These are phyloP conservation scores for Hortiboletus campestris DNA, from an alignment of 768 basidiomycete species.

Conservation along the genomic window DNA sequence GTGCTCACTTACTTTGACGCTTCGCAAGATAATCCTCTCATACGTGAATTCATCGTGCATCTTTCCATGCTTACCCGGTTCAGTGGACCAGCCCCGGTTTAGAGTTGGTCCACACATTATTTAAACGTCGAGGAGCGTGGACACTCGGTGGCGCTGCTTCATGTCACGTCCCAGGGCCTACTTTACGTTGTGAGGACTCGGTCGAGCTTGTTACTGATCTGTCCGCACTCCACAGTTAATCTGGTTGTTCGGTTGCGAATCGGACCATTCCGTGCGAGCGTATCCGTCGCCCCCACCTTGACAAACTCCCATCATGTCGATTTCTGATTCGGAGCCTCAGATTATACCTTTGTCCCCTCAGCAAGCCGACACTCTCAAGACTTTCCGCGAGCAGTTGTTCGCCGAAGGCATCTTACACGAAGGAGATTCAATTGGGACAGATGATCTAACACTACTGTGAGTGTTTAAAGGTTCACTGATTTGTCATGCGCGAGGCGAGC, in stretches of 20 bases:
- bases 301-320: constrained; percentile 11
- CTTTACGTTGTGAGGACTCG: not conserved
- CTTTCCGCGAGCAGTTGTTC: constrained; percentile 53
- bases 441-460: constrained; percentile 57
- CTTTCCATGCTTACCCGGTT: not conserved
- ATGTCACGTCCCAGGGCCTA: not conserved
- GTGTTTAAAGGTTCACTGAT: constrained; percentile 16
- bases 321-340: constrained; percentile 1
- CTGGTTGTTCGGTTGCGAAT: not conserved
- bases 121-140: not conserved
- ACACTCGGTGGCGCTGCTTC: not conserved
- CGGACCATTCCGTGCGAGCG: not conserved
- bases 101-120: no score
- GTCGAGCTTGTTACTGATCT: not conserved
- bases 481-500: not conserved
- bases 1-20: no score
- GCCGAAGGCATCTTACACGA: constrained; percentile 55
- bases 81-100: no score
- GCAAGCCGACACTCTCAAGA: constrained; percentile 40
- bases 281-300: not conserved
- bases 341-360: constrained; percentile 15
- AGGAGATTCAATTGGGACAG: constrained; percentile 62
- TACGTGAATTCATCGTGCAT: not conserved
- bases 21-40: no score
- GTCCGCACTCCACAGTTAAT: not conserved